Evolutionary conservation across 108 stramenopile genomes (phyloP).

Genomic region (Nitzschia sp.): DNA sequence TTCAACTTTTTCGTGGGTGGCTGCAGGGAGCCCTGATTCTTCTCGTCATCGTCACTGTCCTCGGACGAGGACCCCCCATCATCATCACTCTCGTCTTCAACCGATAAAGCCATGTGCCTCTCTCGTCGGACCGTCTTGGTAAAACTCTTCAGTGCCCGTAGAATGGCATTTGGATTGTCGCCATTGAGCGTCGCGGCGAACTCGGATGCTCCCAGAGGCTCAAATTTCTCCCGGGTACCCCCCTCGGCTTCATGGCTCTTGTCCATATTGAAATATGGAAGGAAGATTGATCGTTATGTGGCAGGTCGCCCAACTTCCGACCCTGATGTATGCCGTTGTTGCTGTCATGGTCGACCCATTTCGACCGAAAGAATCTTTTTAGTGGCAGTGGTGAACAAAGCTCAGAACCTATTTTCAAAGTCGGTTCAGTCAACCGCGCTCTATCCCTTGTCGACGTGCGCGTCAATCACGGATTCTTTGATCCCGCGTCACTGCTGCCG

Average conservation of each 20-base stretch:
- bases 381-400: background rate
- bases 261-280: too few species aligned
- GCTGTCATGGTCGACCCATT: too few species aligned
- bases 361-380: background rate
- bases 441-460: too few species aligned
- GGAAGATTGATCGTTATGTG: too few species aligned
- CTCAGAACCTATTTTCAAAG: background rate
- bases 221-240: background rate
- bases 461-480: too few species aligned
- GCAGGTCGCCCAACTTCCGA: too few species aligned
- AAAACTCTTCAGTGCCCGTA: constrained; percentile 58
- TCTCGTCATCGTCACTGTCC: constrained; percentile 26
- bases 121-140: constrained; percentile 45
- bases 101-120: constrained; percentile 42
- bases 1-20: constrained; percentile 42
- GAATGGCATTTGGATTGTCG: constrained; percentile 62
- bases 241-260: too few species aligned
- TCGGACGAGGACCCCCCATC: constrained; percentile 23
- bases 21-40: constrained; percentile 17
- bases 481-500: too few species aligned
- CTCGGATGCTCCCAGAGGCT: constrained; percentile 68
- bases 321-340: too few species aligned
- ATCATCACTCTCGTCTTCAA: constrained; percentile 8
- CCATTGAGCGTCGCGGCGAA: constrained; percentile 80
- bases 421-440: background rate